phyloP scores from a whole-genome alignment of 2,329 filamentous ascomycete species.

The Cladosporium sp. region DNA sequence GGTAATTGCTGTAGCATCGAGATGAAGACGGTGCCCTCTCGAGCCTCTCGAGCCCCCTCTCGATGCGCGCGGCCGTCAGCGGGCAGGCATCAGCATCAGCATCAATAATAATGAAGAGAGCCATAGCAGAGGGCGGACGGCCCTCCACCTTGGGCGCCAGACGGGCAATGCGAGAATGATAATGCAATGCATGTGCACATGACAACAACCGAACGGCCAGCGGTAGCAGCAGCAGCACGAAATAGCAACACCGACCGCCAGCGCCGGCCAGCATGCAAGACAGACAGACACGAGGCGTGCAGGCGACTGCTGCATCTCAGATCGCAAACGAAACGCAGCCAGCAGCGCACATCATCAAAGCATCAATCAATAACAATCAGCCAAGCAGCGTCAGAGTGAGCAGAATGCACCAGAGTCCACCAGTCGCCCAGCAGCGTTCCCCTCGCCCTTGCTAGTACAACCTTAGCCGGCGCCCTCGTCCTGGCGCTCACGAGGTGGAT shows the following conservation, averaged over 20 bases:
- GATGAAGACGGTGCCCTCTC: neutral
- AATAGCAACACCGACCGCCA: neutral
- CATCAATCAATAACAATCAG: neutral
- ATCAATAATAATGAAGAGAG: neutral
- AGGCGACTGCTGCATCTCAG: neutral
- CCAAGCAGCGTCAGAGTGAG: neutral
- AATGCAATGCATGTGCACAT: neutral
- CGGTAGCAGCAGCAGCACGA: neutral
- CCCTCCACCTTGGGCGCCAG: neutral
- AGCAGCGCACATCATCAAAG: neutral
- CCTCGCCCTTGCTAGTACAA: neutral
- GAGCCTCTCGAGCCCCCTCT: neutral
- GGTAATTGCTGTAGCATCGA: neutral
- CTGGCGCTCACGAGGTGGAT: constrained; percentile 10
- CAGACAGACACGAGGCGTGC: neutral
- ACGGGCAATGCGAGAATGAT: neutral
- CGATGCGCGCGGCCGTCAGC: neutral
- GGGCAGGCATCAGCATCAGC: no score
- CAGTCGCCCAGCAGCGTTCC: constrained; percentile 2
- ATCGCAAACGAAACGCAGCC: neutral
- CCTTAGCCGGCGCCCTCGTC: neutral
- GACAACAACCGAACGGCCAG: neutral
- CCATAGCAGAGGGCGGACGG: neutral
- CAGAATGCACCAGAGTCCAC: neutral
- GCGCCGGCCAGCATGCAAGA: neutral